A percentile compares a stretch with the other conserved stretches of the same genome.
These are phyloP conservation scores for Saturnispora sanitii DNA, from an alignment of 805 yeast species.

Conservation along the genomic window DNA sequence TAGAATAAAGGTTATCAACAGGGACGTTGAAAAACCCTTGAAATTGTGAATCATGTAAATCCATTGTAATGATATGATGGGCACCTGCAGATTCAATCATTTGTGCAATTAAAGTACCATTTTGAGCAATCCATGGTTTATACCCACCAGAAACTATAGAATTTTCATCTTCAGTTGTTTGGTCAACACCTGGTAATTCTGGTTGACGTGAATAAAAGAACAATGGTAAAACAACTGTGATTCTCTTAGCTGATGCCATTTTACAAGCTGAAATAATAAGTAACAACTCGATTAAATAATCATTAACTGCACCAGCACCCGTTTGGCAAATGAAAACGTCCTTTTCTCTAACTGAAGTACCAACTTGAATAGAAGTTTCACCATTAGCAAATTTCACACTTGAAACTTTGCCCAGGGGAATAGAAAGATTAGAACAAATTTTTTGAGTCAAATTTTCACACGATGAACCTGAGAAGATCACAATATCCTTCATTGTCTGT, in stretches of 20 bases:
- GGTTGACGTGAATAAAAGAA: slow-evolving; percentile 97
- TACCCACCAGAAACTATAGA: slow-evolving; percentile 26
- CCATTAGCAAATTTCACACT: slow-evolving; percentile 77
- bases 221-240: slow-evolving; percentile 84
- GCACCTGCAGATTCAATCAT: slow-evolving; percentile 88
- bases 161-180: slow-evolving; percentile 3
- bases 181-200: slow-evolving; percentile 69
- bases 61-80: slow-evolving; percentile 95
- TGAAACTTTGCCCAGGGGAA: slow-evolving; percentile 57
- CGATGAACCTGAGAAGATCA: slow-evolving; percentile 84
- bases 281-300: slow-evolving; percentile 70
- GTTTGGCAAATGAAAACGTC: slow-evolving; percentile 87
- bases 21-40: slow-evolving; percentile 97
- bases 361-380: slow-evolving; percentile 79
- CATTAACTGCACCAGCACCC: slow-evolving; percentile 85
- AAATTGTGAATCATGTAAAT: slow-evolving; percentile 93
- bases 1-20: slow-evolving; percentile 85
- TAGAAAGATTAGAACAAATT: slow-evolving; percentile 70
- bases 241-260: slow-evolving; percentile 79
- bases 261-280: slow-evolving; percentile 88
- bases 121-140: slow-evolving; percentile 92
- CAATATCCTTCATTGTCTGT: slow-evolving; percentile 76
- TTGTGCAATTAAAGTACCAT: slow-evolving; percentile 87
- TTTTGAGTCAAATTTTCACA: slow-evolving; percentile 69
- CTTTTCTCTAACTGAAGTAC: slow-evolving; percentile 88